Evolutionary conservation across 306 rosid species (phyloP), one percentile per base, ranked within the genome.

Genomic region (Oemleria cerasiformis): DNA sequence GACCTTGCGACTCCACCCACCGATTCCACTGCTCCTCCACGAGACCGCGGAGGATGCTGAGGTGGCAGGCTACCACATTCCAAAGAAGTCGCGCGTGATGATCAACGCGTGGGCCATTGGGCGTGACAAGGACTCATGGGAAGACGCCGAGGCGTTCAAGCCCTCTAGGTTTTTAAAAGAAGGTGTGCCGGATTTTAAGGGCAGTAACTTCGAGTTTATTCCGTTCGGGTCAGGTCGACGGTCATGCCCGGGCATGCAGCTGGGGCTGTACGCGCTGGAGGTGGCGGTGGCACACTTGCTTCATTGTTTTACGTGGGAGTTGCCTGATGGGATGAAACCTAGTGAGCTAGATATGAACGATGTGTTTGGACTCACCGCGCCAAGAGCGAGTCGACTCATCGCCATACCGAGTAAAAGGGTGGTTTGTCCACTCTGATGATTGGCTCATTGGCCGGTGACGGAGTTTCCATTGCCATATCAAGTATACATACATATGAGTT

Each of bases 201-300:
- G 98, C 0, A 85, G 80, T 36, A 82, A 90, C 79, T 92, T 92
- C 42, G 96, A 92, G 88, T 92, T 90, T 69, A 79, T 92, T 4
- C 98, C 98, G 0, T 92, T 92, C 65, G 98, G 98, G 51, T 92
- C 96, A 57, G 98, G 98, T 68, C 88, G 98, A 2, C 78, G 98
- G 78, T 92, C 98, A 0, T 92, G 98, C 78, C 98, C 98, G 0
- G 98, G 98, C 0, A 92, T 92, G 98, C 91, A 85, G 44, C 80
- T 92, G 14, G 98, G 96, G 21, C 83, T 92, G 0, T 90, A 86
- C 59, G 84, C 96, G 40, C 83, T 92, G 30, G 96, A 92, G 65
- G 40, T 86, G 87, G 80, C 96, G 0, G 91, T 92, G 77, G 86
- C 85, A 4, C 89, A 92, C 79, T 79, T 92, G 8, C 83, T 90